Evolutionary conservation across 2,329 filamentous ascomycete species (phyloP), one percentile per base, ranked within the genome.

Genomic region (Chaetomium sp.): DNA sequence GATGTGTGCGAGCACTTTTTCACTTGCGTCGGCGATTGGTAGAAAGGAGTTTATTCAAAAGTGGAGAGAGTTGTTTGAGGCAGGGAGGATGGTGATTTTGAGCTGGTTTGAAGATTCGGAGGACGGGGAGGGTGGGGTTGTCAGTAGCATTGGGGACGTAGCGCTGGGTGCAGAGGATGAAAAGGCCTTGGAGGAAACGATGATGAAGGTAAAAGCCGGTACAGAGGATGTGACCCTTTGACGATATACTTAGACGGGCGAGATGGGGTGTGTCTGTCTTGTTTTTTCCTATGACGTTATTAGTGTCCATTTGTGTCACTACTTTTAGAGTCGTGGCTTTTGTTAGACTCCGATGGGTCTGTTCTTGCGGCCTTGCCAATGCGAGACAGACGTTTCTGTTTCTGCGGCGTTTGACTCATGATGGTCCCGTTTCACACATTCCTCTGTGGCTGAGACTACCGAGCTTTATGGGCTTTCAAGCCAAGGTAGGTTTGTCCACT

Each of bases 221-320:
- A 66, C 66, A 0, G 64, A 69, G 19, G 63, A 67, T 55, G 64
- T 69, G 6, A 68, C 58, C 0, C 69, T 71, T 49, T 71, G 19
- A 27, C 19, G 19, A 27, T 27, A 27, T 27, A 27, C 19, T 27
- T 27, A 27, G 19, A 27, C 19, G 19, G 19, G 19, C 19, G 19
- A 27, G 19, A 27, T 27, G 19, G 19, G 19, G 19, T 27, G 19
- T 27, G 19, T 27, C 19, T 27, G 19, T 27, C 19, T 27, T 27
- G 19, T 27, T 27, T 27, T 27, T 27, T 27, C 19, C 19, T 27
- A 27, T 27, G 19, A 27, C 19, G 19, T 27, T 27, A 27, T 27
- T 27, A 27, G 19, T 27, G 19, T 27, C 19, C 19, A 27, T 27
- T 27, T 27, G 19, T 27, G 19, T 27, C 19, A 27, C 19, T 27